Percentiles rank a stretch among this genome's conserved stretches.
These are phyloP conservation scores for Saccharomycopsis sp. DNA, from an alignment of 805 yeast species.

Conservation along the genomic window DNA sequence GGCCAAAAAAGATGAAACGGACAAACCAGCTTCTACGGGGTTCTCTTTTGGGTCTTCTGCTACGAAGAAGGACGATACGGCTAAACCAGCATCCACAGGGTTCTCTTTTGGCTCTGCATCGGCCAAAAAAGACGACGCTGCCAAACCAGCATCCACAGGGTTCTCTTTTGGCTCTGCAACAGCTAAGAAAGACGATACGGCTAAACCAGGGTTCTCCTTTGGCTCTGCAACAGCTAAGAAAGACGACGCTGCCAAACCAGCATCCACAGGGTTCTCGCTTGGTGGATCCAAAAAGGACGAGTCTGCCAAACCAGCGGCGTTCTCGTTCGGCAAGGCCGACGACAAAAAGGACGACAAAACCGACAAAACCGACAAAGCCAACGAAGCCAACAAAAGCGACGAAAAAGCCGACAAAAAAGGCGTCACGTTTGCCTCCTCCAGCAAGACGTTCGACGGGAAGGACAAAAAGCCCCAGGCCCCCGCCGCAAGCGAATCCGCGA, in stretches of 20 bases:
- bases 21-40: constrained; percentile 19
- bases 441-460: constrained; percentile 2
- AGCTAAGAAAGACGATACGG: constrained; percentile 12
- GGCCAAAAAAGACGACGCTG: constrained; percentile 13
- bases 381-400: constrained; percentile 11
- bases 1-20: constrained; percentile 23
- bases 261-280: constrained; percentile 13
- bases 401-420: constrained; percentile 24
- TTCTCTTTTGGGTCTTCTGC: constrained; percentile 26
- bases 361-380: neutral
- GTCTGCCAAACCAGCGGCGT: constrained; percentile 7
- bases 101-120: constrained; percentile 32
- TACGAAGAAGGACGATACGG: constrained; percentile 20
- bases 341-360: constrained; percentile 25
- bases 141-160: constrained; percentile 18
- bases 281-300: constrained; percentile 13
- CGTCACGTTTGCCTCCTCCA: constrained; percentile 21
- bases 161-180: constrained; percentile 22
- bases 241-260: constrained; percentile 20
- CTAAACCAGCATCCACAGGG: constrained; percentile 13
- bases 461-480: constrained; percentile 23
- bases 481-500: constrained; percentile 32
- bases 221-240: constrained; percentile 21
- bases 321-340: constrained; percentile 26
- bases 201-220: constrained; percentile 22